Conservation (phyloP, 164 flowering plant genomes). For the Macadamia tetraphylla region DNA sequence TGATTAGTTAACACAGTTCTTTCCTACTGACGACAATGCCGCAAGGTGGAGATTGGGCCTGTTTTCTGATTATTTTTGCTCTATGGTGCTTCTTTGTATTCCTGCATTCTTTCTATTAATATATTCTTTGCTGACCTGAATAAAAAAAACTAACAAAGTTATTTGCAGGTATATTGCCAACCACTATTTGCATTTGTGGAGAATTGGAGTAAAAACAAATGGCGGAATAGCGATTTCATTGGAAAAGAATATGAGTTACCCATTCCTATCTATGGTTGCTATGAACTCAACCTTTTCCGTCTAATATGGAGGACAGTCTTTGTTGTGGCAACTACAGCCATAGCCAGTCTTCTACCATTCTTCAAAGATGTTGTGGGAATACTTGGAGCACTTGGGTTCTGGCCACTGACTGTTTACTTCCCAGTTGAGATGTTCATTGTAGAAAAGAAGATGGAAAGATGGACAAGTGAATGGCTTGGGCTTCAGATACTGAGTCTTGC, state of each 20-base stretch:
- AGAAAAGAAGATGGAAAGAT: slow-evolving; percentile 33
- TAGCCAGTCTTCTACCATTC: slow-evolving; percentile 68
- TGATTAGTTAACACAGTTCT: no score
- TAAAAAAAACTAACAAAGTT: no score
- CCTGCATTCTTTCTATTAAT: no score
- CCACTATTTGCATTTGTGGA: slow-evolving; percentile 62
- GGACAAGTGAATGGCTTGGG: slow-evolving; percentile 39
- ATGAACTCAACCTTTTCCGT: slow-evolving; percentile 48
- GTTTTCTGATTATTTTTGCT: no score
- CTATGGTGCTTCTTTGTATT: no score
- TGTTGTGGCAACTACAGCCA: slow-evolving; percentile 41
- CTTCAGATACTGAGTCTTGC: slow-evolving; percentile 44
- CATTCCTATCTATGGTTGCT: slow-evolving; percentile 30
- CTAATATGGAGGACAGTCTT: slow-evolving; percentile 53
- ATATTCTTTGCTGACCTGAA: no score
- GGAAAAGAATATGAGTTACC: slow-evolving; percentile 34
- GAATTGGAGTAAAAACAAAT: slow-evolving; percentile 39
- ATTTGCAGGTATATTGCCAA: slow-evolving; percentile 49
- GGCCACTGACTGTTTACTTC: slow-evolving; percentile 56
- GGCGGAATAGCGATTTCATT: slow-evolving; percentile 42
- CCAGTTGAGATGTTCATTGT: slow-evolving; percentile 56
- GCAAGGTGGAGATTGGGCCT: no score
- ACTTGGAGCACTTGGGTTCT: slow-evolving; percentile 66
- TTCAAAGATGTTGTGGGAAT: slow-evolving; percentile 68
- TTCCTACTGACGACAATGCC: no score